Evolutionary conservation across 257 asterid genomes (phyloP).

Genomic region (Hygrophila difformis): DNA sequence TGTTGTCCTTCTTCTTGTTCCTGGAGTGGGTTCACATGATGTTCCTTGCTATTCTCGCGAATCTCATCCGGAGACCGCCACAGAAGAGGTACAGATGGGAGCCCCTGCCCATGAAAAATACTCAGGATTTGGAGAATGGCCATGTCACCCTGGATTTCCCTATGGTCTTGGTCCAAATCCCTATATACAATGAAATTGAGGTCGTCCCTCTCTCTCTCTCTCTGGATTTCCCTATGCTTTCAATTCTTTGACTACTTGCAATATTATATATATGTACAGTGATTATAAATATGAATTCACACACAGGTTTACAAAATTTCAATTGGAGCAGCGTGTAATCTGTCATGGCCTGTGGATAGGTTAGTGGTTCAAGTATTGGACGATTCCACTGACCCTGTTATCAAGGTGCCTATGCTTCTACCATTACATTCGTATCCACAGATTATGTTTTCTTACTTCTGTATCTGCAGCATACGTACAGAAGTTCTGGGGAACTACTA

Average conservation of each 20-base stretch:
- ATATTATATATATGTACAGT: too few relatives aligned
- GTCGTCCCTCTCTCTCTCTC: too few relatives aligned
- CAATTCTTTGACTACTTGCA: too few relatives aligned
- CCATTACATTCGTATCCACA: too few relatives aligned
- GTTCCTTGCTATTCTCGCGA: constrained; percentile 39
- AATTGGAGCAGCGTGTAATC: constrained; percentile 74
- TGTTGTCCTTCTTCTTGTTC: constrained; percentile 44
- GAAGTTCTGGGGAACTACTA: too few relatives aligned
- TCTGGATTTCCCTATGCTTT: too few relatives aligned
- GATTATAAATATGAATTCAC: too few relatives aligned
- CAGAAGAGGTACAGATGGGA: constrained; percentile 40
- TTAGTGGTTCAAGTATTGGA: constrained; percentile 64
- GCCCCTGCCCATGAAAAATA: constrained; percentile 28
- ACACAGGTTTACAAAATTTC: constrained; percentile 75
- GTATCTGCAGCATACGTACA: too few relatives aligned
- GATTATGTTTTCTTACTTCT: too few relatives aligned
- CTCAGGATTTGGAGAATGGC: constrained; percentile 32
- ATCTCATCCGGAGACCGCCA: constrained; percentile 37
- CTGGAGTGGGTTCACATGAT: constrained; percentile 54
- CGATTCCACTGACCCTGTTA: constrained; percentile 63
- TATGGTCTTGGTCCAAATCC: constrained; percentile 59
- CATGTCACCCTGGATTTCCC: constrained; percentile 35
- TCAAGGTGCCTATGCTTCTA: constrained; percentile 37
- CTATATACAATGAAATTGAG: constrained; percentile 63
- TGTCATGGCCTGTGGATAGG: constrained; percentile 75